Evolutionary conservation across 2,329 filamentous ascomycete genomes (phyloP).

Genomic region (Aureobasidium lini): DNA sequence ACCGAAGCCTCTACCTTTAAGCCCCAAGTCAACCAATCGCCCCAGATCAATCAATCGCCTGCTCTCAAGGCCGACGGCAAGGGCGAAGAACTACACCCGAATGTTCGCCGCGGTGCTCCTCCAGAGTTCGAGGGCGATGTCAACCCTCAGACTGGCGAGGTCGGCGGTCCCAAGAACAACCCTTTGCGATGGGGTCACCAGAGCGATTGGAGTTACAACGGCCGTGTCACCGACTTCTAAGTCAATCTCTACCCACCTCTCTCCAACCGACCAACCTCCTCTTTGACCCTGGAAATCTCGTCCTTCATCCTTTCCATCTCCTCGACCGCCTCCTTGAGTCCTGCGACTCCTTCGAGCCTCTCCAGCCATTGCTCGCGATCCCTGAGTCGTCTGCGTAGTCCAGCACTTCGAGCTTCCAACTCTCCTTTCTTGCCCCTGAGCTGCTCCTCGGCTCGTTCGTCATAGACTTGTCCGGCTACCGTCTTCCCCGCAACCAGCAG

Average conservation of each 20-base stretch:
- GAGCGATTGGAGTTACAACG: slow-evolving; percentile 90
- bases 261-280: slow-evolving; percentile 27
- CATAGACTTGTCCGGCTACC: slow-evolving; percentile 20
- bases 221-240: slow-evolving; percentile 84
- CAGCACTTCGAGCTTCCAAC: neutral
- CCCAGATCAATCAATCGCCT: slow-evolving; percentile 30
- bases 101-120: slow-evolving; percentile 66
- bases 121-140: slow-evolving; percentile 89
- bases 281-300: slow-evolving; percentile 29
- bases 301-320: slow-evolving; percentile 19
- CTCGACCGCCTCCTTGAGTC: slow-evolving; percentile 4
- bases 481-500: slow-evolving; percentile 25
- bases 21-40: slow-evolving; percentile 21
- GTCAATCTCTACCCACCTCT: neutral
- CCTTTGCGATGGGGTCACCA: slow-evolving; percentile 74
- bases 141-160: slow-evolving; percentile 90
- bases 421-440: neutral
- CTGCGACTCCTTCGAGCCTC: neutral
- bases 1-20: slow-evolving; percentile 21
- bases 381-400: slow-evolving; percentile 2
- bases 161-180: slow-evolving; percentile 96
- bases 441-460: slow-evolving; percentile 19
- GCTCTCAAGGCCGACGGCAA: slow-evolving; percentile 47
- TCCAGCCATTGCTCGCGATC: slow-evolving; percentile 12
- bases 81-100: slow-evolving; percentile 60